These are phyloP conservation scores for Claviceps cyperi DNA, from an alignment of 2,329 filamentous ascomycete genomes.

Conservation along the genomic window DNA sequence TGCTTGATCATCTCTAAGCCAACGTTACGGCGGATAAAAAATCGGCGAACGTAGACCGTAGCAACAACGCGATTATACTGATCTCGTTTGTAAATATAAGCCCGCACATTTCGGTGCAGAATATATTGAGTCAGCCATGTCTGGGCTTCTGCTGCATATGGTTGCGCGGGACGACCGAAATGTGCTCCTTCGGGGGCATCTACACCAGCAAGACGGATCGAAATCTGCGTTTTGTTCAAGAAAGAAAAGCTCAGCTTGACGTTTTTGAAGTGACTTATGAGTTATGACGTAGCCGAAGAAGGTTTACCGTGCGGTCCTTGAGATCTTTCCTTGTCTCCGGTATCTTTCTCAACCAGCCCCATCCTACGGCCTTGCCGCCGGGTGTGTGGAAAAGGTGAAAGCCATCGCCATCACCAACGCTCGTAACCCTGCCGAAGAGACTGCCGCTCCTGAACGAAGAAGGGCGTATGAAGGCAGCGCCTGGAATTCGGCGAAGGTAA, in stretches of 20 bases:
- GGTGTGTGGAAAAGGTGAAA: constrained; percentile 92
- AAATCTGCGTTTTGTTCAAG: constrained; percentile 42
- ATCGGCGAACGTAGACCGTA: constrained; percentile 61
- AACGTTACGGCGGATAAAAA: constrained; percentile 62
- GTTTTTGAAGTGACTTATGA: background rate
- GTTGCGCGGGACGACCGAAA: constrained; percentile 80
- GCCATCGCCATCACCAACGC: constrained; percentile 91
- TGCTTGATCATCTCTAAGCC: constrained; percentile 77
- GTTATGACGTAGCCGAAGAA: background rate
- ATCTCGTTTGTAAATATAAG: constrained; percentile 70
- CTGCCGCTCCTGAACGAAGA: constrained; percentile 60
- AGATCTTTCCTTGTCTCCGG: constrained; percentile 55
- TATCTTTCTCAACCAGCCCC: constrained; percentile 78
- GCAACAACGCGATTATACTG: constrained; percentile 88
- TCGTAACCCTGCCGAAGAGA: constrained; percentile 75
- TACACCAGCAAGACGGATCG: constrained; percentile 77
- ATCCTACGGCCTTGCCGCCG: constrained; percentile 72
- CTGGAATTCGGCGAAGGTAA: constrained; percentile 75
- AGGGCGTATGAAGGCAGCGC: constrained; percentile 59
- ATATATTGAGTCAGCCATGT: constrained; percentile 67
- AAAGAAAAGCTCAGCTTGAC: background rate
- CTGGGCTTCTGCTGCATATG: constrained; percentile 66
- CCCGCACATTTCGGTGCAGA: constrained; percentile 58
- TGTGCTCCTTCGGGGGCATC: constrained; percentile 90
- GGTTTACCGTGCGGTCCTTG: constrained; percentile 58